Evolutionary conservation across 148 eudicot species (phyloP).

Genomic region (Gaultheria prostrata): DNA sequence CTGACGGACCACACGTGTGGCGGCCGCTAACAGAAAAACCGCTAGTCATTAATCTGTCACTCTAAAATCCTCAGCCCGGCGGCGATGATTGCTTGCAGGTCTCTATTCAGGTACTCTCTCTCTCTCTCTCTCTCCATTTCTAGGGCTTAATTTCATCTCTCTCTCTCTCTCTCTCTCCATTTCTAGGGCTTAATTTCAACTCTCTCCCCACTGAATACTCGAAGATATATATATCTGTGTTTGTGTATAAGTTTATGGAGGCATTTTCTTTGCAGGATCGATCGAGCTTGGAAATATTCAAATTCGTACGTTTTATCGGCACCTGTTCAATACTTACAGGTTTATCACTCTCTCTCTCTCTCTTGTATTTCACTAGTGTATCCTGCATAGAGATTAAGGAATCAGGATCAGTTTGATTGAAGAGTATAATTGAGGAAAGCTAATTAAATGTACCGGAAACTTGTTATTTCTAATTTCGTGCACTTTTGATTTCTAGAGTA

Average conservation of each 20-base stretch:
- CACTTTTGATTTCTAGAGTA: not conserved
- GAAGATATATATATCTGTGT: not conserved
- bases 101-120: constrained; percentile 23
- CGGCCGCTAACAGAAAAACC: not conserved
- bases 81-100: constrained; percentile 25
- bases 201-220: not conserved
- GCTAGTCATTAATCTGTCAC: not conserved
- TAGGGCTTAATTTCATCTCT: not conserved
- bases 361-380: not conserved
- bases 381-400: not conserved
- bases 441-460: not conserved
- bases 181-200: not conserved
- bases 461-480: not conserved
- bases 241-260: not conserved
- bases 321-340: constrained; percentile 23
- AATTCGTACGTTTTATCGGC: constrained; percentile 16
- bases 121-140: not conserved
- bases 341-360: not conserved
- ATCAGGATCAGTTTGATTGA: not conserved
- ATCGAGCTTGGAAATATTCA: constrained; percentile 26
- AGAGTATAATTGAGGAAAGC: not conserved
- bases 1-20: not conserved
- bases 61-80: not conserved
- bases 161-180: not conserved
- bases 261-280: constrained; percentile 30